Evolutionary conservation across 805 yeast species (phyloP).

Genomic region (Lipomyces sp.): DNA sequence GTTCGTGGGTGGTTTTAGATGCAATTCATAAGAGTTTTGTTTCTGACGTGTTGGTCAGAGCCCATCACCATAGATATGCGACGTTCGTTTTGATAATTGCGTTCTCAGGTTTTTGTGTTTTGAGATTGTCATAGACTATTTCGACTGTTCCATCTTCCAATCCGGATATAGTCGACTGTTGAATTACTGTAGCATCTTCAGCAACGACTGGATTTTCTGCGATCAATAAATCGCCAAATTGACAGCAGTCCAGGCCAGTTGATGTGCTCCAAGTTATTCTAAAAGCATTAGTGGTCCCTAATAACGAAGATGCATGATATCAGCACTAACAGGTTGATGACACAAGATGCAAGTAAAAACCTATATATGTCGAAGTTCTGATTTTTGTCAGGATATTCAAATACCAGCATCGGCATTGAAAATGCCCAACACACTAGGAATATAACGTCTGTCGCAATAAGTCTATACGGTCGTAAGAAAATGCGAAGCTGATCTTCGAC

Average conservation of each 20-base stretch:
- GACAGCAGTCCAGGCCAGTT: slow-evolving; percentile 16
- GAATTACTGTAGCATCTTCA: not conserved
- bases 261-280: slow-evolving; percentile 26
- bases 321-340: slow-evolving; percentile 11
- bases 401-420: slow-evolving; percentile 22
- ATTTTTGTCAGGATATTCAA: slow-evolving; percentile 20
- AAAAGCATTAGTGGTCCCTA: not conserved
- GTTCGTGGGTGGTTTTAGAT: not conserved
- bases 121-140: not conserved
- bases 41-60: not conserved
- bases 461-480: slow-evolving; percentile 10
- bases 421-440: slow-evolving; percentile 29
- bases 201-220: not conserved
- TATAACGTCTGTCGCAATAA: slow-evolving; percentile 16
- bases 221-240: slow-evolving; percentile 9
- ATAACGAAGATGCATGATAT: not conserved
- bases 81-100: not conserved
- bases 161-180: slow-evolving; percentile 5
- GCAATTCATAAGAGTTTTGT: not conserved
- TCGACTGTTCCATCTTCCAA: not conserved
- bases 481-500: not conserved
- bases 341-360: slow-evolving; percentile 8
- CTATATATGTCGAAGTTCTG: slow-evolving; percentile 1
- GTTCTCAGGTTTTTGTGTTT: not conserved
- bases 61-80: not conserved